Percentiles rank a stretch among this genome's conserved stretches.
Evolutionary conservation across 1,139 yeast species (phyloP).

Genomic region (Sugiyamaella paludigena): DNA sequence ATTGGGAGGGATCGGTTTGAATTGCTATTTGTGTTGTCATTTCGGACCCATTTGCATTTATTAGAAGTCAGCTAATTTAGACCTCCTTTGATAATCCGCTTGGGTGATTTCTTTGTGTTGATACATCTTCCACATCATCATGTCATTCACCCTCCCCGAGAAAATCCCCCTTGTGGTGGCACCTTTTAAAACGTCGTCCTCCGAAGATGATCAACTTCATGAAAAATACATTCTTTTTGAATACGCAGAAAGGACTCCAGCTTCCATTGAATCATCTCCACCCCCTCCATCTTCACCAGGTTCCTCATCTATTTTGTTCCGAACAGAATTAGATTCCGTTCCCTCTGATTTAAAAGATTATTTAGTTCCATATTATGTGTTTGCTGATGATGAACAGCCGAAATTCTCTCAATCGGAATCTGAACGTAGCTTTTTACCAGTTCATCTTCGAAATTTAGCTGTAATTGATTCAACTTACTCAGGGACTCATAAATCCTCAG

Average conservation of each 20-base stretch:
- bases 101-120: too few relatives aligned
- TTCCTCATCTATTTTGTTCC: conserved; percentile 8
- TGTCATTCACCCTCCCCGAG: conserved; percentile 4
- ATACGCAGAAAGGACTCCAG: conserved; percentile 11
- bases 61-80: too few relatives aligned
- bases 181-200: background rate
- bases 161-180: conserved; percentile 14
- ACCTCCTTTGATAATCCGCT: too few relatives aligned
- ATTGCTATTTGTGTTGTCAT: too few relatives aligned
- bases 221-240: conserved; percentile 9
- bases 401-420: conserved; percentile 1
- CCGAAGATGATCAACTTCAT: background rate
- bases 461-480: conserved; percentile 38
- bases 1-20: too few relatives aligned
- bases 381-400: conserved; percentile 1
- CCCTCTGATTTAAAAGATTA: conserved; percentile 10
- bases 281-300: conserved; percentile 10
- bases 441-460: conserved; percentile 32
- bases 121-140: too few relatives aligned
- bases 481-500: conserved; percentile 31
- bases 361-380: conserved; percentile 9
- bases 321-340: conserved; percentile 9
- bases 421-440: conserved; percentile 17
- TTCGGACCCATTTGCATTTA: too few relatives aligned
- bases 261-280: background rate